Percentiles rank a stretch among this genome's conserved stretches.
Conservation (phyloP, 176 grass and related monocot species). For the Eleusine indica region DNA sequence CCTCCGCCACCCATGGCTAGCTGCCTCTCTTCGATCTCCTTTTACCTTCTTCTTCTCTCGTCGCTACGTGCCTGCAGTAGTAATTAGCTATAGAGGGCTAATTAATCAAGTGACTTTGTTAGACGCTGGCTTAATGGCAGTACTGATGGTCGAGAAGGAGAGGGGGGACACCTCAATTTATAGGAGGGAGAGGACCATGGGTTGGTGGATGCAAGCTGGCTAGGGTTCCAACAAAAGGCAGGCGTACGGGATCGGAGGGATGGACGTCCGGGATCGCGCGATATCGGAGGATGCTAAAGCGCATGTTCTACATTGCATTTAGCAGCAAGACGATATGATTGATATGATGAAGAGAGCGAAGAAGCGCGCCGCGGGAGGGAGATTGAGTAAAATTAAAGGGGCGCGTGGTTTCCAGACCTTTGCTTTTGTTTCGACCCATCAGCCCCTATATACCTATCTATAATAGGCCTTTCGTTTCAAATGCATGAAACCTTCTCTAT, state of each 20-base stretch:
- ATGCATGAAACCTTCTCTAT: not conserved
- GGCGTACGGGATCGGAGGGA: not conserved
- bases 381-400: not conserved
- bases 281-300: conserved; percentile 49
- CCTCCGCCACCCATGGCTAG: conserved; percentile 63
- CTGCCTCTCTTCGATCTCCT: not conserved
- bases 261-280: conserved; percentile 46
- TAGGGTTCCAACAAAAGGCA: conserved; percentile 41
- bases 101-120: not conserved
- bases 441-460: not conserved
- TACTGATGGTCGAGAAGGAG: not conserved
- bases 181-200: conserved; percentile 18
- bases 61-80: not conserved
- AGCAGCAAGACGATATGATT: not conserved
- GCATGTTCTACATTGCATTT: conserved; percentile 7
- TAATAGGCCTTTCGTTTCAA: not conserved
- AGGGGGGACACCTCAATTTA: conserved; percentile 40
- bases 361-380: not conserved
- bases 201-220: conserved; percentile 48
- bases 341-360: not conserved
- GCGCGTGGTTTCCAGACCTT: conserved; percentile 48
- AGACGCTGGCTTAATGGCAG: conserved; percentile 15
- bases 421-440: conserved; percentile 34
- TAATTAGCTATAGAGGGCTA: not conserved
- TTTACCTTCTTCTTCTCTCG: too few species aligned